Percentiles rank a stretch among this genome's conserved stretches.
Conservation (phyloP, 352 stramenopile genomes). For the Aphanomyces cochlioides region DNA sequence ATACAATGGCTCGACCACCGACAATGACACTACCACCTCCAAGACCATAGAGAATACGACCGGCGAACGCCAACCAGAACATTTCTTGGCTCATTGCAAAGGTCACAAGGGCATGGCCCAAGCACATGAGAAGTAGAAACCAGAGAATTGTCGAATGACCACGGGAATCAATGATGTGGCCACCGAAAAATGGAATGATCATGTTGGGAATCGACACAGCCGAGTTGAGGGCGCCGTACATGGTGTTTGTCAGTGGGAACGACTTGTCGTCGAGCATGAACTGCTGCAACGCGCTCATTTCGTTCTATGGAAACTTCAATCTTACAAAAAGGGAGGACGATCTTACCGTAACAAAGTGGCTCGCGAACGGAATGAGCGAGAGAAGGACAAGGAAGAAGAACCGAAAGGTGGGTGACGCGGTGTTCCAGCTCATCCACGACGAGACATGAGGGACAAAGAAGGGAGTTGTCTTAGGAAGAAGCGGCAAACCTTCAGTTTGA, state of each 20-base stretch:
- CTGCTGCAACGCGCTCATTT: conserved; percentile 73
- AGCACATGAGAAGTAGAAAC: conserved; percentile 79
- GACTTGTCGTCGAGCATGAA: conserved; percentile 69
- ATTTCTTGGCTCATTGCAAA: conserved; percentile 73
- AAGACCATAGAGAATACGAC: conserved; percentile 77
- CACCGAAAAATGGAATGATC: conserved; percentile 74
- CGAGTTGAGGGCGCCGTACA: conserved; percentile 78
- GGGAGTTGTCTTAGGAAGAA: not conserved
- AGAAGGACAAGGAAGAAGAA: conserved; percentile 82
- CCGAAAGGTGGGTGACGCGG: conserved; percentile 58
- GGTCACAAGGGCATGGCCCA: conserved; percentile 58
- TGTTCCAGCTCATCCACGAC: conserved; percentile 67
- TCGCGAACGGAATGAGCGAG: conserved; percentile 79
- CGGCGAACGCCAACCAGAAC: conserved; percentile 76
- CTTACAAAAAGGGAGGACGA: not conserved
- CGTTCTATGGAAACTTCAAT: conserved; percentile 42
- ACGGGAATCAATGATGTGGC: conserved; percentile 72
- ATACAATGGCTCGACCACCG: conserved; percentile 73
- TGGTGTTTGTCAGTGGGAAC: conserved; percentile 80
- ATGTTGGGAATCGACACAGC: conserved; percentile 81
- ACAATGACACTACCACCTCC: conserved; percentile 79
- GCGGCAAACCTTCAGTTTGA: no score
- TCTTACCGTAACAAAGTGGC: conserved; percentile 70
- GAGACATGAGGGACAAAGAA: not conserved
- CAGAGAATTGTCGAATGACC: conserved; percentile 68